Evolutionary conservation across 257 asterid genomes (phyloP).

Genomic region (Schizonepeta tenuifolia): DNA sequence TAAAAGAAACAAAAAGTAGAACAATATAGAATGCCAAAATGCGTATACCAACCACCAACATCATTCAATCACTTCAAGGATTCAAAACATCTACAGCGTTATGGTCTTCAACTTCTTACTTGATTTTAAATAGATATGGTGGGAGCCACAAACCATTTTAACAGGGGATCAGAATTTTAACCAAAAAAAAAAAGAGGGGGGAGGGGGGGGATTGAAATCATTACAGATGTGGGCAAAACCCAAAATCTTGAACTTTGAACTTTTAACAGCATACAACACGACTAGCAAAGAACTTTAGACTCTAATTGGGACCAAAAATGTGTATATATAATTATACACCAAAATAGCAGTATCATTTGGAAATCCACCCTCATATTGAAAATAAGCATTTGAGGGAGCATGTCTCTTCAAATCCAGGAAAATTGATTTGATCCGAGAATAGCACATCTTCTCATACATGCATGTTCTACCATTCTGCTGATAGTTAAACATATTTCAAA

Average conservation of each 20-base stretch:
- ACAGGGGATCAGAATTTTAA: background rate
- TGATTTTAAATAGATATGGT: background rate
- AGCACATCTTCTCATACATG: background rate
- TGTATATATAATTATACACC: background rate
- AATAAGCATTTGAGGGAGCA: no score
- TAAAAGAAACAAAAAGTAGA: background rate
- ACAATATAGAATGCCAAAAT: background rate
- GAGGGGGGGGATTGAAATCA: background rate
- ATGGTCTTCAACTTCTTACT: background rate
- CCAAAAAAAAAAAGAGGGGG: no score
- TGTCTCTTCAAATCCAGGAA: no score
- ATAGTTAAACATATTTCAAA: constrained; percentile 6
- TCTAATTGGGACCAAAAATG: background rate
- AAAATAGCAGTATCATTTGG: background rate
- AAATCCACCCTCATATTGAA: background rate
- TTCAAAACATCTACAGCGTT: background rate
- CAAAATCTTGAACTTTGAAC: background rate
- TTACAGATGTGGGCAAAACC: background rate
- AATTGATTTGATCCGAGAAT: no score
- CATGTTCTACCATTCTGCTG: background rate
- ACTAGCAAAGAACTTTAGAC: background rate
- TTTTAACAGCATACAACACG: background rate
- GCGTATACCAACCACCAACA: background rate
- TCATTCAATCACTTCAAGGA: background rate
- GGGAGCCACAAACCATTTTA: background rate